Conservation (phyloP, 2,329 filamentous ascomycete species). For the Huntiella moniliformis region DNA sequence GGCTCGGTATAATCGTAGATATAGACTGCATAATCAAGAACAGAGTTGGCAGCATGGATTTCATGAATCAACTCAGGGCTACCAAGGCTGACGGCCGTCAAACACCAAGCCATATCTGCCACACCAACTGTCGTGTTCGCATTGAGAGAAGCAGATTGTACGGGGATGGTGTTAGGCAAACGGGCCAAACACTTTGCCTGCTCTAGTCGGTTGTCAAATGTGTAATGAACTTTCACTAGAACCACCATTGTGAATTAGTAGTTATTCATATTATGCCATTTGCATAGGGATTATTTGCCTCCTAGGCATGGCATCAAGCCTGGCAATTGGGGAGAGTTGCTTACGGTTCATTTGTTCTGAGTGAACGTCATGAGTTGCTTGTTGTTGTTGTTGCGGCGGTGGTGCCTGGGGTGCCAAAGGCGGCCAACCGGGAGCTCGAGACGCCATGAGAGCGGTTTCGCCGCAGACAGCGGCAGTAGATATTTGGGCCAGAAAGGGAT, state of each 20-base stretch:
- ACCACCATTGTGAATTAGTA: conserved; percentile 5
- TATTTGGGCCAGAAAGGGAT: background rate
- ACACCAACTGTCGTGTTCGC: conserved; percentile 68
- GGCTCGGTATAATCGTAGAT: conserved; percentile 92
- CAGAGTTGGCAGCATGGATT: conserved; percentile 32
- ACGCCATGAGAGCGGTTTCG: conserved; percentile 5
- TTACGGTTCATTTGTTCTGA: conserved; percentile 42
- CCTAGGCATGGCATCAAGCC: background rate
- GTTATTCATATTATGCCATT: conserved; percentile 1
- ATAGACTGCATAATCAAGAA: conserved; percentile 84
- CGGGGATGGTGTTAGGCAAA: conserved; percentile 57
- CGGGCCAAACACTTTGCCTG: conserved; percentile 80
- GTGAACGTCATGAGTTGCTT: conserved; percentile 25
- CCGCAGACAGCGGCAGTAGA: background rate
- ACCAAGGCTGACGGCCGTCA: conserved; percentile 56
- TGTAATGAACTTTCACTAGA: conserved; percentile 89
- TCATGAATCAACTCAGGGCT: conserved; percentile 56
- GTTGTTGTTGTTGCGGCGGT: background rate
- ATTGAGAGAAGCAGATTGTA: conserved; percentile 67
- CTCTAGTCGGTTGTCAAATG: conserved; percentile 64
- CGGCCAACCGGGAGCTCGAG: conserved; percentile 9
- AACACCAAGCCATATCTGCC: conserved; percentile 69
- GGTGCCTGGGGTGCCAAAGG: conserved; percentile 6
- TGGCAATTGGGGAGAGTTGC: conserved; percentile 16
- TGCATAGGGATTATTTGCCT: background rate